phyloP scores from a whole-genome alignment of 179 eudicot genomes.

The Drosera spatulata region DNA sequence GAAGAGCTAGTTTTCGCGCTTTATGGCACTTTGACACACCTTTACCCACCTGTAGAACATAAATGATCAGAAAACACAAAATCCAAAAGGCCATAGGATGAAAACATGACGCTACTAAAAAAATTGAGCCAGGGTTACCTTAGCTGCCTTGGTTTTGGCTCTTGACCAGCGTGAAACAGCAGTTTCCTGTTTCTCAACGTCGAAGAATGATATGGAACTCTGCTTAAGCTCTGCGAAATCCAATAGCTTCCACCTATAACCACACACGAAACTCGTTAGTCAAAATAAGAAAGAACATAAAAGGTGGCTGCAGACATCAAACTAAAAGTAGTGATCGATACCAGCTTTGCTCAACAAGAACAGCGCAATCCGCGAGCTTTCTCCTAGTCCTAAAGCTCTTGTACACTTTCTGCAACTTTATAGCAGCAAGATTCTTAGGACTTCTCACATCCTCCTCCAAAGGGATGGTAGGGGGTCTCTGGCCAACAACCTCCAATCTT shows the following conservation, averaged over 20 bases:
- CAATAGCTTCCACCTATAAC: constrained; percentile 71
- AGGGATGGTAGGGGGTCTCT: constrained; percentile 6
- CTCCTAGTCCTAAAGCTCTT: constrained; percentile 89
- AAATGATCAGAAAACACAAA: too few relatives aligned
- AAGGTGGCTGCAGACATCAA: background rate
- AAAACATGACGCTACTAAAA: background rate
- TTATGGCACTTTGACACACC: constrained; percentile 72
- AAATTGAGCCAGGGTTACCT: constrained; percentile 24
- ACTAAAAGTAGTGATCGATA: constrained; percentile 4
- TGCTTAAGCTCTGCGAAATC: constrained; percentile 90
- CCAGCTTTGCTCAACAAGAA: constrained; percentile 95
- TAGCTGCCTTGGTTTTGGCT: constrained; percentile 93
- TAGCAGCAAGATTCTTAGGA: constrained; percentile 80
- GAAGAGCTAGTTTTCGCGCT: constrained; percentile 92
- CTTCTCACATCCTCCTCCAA: constrained; percentile 18
- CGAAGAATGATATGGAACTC: constrained; percentile 85
- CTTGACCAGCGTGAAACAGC: constrained; percentile 95
- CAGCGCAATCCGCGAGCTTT: constrained; percentile 97
- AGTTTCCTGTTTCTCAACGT: constrained; percentile 77
- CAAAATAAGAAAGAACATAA: background rate
- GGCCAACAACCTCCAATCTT: constrained; percentile 1
- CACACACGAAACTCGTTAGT: background rate
- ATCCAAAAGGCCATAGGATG: background rate
- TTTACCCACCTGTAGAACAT: constrained; percentile 62
- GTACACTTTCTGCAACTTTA: constrained; percentile 89